Conservation (phyloP, 495 filamentous ascomycete genomes). For the Aspergillus egyptiacus region DNA sequence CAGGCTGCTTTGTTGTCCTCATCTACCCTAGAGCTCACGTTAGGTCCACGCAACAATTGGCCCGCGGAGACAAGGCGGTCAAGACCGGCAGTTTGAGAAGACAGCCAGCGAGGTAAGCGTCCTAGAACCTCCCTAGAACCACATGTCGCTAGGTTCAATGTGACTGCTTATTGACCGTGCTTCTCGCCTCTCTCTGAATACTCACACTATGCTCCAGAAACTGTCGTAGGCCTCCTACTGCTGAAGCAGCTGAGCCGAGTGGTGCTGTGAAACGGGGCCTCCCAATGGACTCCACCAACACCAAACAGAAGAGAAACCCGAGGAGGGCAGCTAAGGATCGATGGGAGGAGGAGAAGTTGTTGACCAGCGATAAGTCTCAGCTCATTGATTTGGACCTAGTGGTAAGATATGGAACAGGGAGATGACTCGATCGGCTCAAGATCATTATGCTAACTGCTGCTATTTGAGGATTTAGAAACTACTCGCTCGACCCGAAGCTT, state of each 20-base stretch:
- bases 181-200: conserved; percentile 8
- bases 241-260: conserved; percentile 15
- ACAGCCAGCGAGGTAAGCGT: conserved; percentile 18
- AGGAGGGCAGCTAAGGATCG: conserved; percentile 29
- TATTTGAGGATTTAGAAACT: conserved; percentile 38
- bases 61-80: conserved; percentile 33
- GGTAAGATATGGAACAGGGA: conserved; percentile 33
- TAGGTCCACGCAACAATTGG: conserved; percentile 28
- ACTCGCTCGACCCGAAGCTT: conserved; percentile 50
- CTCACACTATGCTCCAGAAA: conserved; percentile 8
- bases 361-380: conserved; percentile 50
- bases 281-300: conserved; percentile 20
- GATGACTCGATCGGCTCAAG: neutral
- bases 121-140: neutral
- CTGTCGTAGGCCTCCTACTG: neutral
- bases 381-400: conserved; percentile 52
- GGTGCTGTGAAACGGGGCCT: conserved; percentile 17
- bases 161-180: neutral
- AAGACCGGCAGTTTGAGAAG: conserved; percentile 25
- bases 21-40: conserved; percentile 3
- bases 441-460: conserved; percentile 1
- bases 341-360: conserved; percentile 46
- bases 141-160: neutral
- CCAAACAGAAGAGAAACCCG: conserved; percentile 31
- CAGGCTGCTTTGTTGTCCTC: conserved; percentile 7